Percentiles rank a stretch among this genome's conserved stretches.
Conservation (phyloP, 495 filamentous ascomycete species). For the Cercophora sp. region DNA sequence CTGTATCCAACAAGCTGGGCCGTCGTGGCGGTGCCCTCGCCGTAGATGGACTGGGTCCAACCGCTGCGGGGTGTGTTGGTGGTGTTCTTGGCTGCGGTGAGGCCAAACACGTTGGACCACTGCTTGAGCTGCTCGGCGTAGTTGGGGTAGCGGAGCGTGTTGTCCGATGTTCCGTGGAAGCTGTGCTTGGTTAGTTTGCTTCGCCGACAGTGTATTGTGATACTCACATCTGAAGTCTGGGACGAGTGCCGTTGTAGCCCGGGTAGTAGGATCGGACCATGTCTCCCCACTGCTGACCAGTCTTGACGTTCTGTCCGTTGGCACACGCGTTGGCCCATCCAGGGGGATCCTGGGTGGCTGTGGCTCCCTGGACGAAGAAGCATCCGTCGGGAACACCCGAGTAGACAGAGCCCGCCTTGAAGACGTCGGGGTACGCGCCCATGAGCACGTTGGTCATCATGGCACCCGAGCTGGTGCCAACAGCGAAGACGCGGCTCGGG, state of each 20-base stretch:
- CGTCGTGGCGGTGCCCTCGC: conserved; percentile 39
- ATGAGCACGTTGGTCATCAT: conserved; percentile 55
- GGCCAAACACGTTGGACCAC: conserved; percentile 37
- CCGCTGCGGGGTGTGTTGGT: conserved; percentile 42
- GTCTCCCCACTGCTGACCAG: conserved; percentile 46
- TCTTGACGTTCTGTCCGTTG: conserved; percentile 44
- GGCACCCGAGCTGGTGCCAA: conserved; percentile 47
- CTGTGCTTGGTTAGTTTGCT: conserved; percentile 13
- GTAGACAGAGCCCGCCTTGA: conserved; percentile 47
- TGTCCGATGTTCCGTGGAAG: conserved; percentile 43
- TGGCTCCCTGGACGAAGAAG: conserved; percentile 40
- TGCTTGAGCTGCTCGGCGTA: conserved; percentile 28
- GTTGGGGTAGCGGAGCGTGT: conserved; percentile 40
- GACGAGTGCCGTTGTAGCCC: conserved; percentile 43
- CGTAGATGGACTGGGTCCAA: conserved; percentile 54
- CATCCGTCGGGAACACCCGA: conserved; percentile 49
- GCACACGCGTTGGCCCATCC: conserved; percentile 48
- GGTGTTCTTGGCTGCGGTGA: conserved; percentile 34
- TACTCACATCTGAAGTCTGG: conserved; percentile 47
- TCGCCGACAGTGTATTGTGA: background rate
- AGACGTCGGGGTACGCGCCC: conserved; percentile 50
- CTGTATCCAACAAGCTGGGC: conserved; percentile 46
- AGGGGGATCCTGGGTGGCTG: conserved; percentile 40
- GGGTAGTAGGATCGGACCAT: conserved; percentile 46
- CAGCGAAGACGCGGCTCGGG: conserved; percentile 41